Conservation (phyloP, 2,329 filamentous ascomycete species). For the Aspergillus pseudonomiae region DNA sequence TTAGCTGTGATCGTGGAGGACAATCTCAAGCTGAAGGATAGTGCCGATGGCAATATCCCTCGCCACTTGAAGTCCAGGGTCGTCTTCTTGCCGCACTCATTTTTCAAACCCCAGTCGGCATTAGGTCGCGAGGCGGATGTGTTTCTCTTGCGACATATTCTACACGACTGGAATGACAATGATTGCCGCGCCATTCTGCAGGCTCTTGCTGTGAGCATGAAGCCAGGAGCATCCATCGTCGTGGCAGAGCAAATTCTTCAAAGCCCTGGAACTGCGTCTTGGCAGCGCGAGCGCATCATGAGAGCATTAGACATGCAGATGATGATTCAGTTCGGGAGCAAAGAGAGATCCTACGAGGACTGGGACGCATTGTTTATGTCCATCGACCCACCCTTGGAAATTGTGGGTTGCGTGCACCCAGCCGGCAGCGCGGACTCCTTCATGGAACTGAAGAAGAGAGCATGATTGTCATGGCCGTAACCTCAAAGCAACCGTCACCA, state of each 20-base stretch:
- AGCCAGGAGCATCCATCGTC: neutral
- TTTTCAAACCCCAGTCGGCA: neutral
- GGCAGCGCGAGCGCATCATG: neutral
- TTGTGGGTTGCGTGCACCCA: neutral
- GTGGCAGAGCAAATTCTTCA: neutral
- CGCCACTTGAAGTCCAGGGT: neutral
- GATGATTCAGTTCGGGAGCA: neutral
- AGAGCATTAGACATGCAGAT: slow-evolving; percentile 1
- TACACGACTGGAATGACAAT: neutral
- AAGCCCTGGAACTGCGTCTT: neutral
- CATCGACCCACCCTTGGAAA: neutral
- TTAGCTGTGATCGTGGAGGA: neutral
- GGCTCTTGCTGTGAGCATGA: neutral
- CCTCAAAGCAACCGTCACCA: neutral
- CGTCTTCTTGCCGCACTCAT: neutral
- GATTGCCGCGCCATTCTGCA: neutral
- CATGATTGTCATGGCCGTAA: neutral
- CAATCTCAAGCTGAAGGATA: neutral
- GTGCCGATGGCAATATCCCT: neutral
- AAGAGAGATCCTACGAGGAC: neutral
- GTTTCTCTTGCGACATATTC: neutral
- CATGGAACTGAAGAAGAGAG: neutral
- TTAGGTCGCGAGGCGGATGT: neutral
- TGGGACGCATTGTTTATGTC: neutral
- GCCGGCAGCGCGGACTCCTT: neutral